Evolutionary conservation across 139 green algal genomes (phyloP).

Genomic region (Spirogloea muscicola): DNA sequence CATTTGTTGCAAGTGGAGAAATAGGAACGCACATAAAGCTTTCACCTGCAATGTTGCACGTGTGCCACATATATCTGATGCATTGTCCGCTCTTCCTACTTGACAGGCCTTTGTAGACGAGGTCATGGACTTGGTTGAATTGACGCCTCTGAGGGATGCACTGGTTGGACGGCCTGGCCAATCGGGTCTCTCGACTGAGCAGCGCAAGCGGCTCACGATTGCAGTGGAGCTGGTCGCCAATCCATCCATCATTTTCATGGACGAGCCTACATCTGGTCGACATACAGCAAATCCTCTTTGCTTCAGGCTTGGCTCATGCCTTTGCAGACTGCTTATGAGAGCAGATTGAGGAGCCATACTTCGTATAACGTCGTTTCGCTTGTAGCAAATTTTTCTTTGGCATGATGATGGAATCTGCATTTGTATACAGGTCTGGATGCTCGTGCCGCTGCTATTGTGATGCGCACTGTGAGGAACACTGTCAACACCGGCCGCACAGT

Average conservation of each 20-base stretch:
- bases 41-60: too few species aligned
- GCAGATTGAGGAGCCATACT: too few species aligned
- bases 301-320: too few species aligned
- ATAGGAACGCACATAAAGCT: too few species aligned
- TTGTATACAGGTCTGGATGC: slow-evolving; percentile 35
- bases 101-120: slow-evolving; percentile 60
- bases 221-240: slow-evolving; percentile 86
- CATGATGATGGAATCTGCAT: too few species aligned
- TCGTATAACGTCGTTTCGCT: too few species aligned
- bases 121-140: slow-evolving; percentile 72
- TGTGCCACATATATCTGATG: too few species aligned
- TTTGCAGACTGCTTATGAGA: too few species aligned
- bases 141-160: slow-evolving; percentile 52
- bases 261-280: slow-evolving; percentile 51
- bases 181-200: slow-evolving; percentile 69
- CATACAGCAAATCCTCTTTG: too few species aligned
- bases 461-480: slow-evolving; percentile 40
- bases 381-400: too few species aligned
- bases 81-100: too few species aligned
- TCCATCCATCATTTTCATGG: slow-evolving; percentile 56
- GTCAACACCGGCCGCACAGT: slow-evolving; percentile 66
- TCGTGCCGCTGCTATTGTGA: slow-evolving; percentile 44
- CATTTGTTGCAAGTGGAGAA: too few species aligned
- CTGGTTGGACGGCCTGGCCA: slow-evolving; percentile 52
- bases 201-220: slow-evolving; percentile 89